Conservation (phyloP, 2,329 filamentous ascomycete genomes). For the Capronia epimyces region DNA sequence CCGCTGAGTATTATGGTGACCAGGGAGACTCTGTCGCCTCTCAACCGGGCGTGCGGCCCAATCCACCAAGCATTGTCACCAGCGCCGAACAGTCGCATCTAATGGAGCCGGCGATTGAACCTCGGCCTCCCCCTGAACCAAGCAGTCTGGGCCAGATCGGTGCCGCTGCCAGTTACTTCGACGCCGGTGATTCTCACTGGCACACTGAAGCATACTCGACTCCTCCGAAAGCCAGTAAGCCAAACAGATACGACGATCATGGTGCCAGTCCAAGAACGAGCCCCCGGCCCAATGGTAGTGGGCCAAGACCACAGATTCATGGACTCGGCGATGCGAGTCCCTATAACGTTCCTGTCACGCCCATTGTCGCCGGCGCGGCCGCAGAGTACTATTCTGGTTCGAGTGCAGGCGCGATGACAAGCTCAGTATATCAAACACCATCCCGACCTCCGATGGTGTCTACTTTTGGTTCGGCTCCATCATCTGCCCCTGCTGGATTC, state of each 20-base stretch:
- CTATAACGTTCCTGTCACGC: neutral
- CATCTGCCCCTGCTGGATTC: conserved; percentile 12
- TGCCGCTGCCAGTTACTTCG: conserved; percentile 56
- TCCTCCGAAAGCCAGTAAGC: conserved; percentile 4
- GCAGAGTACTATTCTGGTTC: conserved; percentile 19
- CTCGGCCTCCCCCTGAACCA: conserved; percentile 55
- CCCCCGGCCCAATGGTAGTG: conserved; percentile 8
- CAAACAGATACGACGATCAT: conserved; percentile 24
- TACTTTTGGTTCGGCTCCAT: conserved; percentile 29
- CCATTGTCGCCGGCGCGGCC: conserved; percentile 13
- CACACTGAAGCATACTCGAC: conserved; percentile 32
- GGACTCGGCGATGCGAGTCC: neutral
- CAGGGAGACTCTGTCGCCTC: conserved; percentile 54
- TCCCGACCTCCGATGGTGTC: conserved; percentile 16
- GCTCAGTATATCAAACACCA: conserved; percentile 13
- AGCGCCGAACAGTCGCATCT: conserved; percentile 52
- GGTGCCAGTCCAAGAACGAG: conserved; percentile 30
- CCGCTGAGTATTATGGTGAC: conserved; percentile 59
- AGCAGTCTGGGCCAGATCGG: conserved; percentile 47
- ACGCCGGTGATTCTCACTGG: conserved; percentile 18
- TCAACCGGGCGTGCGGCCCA: conserved; percentile 56
- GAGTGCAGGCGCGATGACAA: neutral
- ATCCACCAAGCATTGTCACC: conserved; percentile 49
- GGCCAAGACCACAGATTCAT: neutral
- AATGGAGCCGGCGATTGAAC: conserved; percentile 46